These are phyloP conservation scores for Cerrena zonata DNA, from an alignment of 1,284 basidiomycete species.

Conservation along the genomic window DNA sequence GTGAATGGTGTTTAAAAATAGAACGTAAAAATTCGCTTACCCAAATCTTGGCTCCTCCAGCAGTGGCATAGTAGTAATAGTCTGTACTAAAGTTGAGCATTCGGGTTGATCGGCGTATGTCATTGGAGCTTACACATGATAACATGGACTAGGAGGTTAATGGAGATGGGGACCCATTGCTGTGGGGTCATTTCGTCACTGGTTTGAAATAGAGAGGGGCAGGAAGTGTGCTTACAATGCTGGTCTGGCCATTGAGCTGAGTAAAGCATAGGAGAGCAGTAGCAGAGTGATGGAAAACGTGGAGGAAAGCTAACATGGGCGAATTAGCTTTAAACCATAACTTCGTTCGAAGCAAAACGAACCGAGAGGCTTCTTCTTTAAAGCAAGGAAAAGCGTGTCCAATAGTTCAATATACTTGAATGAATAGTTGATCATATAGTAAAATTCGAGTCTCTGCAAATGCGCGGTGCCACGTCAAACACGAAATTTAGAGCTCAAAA, in stretches of 20 bases:
- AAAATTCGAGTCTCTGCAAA: constrained; percentile 74
- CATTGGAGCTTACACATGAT: constrained; percentile 79
- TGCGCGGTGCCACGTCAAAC: constrained; percentile 6
- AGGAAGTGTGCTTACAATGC: constrained; percentile 56
- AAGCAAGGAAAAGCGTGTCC: constrained; percentile 94
- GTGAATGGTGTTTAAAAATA: too few species aligned
- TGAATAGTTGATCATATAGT: constrained; percentile 98
- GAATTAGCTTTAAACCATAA: constrained; percentile 6
- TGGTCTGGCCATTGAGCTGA: constrained; percentile 89
- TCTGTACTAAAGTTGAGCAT: constrained; percentile 41
- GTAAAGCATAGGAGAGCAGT: constrained; percentile 92
- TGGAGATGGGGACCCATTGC: constrained; percentile 94
- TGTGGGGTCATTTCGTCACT: constrained; percentile 31
- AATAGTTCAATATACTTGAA: constrained; percentile 92
- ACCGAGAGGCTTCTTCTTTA: constrained; percentile 97
- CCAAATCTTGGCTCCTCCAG: constrained; percentile 93
- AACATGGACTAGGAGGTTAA: constrained; percentile 94
- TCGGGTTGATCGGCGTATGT: background rate
- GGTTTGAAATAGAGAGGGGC: too few species aligned
- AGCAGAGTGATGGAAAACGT: constrained; percentile 99
- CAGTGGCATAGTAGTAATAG: constrained; percentile 96
- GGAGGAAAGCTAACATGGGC: constrained; percentile 74
- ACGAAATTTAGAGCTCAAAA: constrained; percentile 9
- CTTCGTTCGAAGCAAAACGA: constrained; percentile 20
- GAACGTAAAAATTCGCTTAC: too few species aligned